These are phyloP conservation scores for Microdochium paspali DNA, from an alignment of 2,329 filamentous ascomycete species.

Conservation along the genomic window DNA sequence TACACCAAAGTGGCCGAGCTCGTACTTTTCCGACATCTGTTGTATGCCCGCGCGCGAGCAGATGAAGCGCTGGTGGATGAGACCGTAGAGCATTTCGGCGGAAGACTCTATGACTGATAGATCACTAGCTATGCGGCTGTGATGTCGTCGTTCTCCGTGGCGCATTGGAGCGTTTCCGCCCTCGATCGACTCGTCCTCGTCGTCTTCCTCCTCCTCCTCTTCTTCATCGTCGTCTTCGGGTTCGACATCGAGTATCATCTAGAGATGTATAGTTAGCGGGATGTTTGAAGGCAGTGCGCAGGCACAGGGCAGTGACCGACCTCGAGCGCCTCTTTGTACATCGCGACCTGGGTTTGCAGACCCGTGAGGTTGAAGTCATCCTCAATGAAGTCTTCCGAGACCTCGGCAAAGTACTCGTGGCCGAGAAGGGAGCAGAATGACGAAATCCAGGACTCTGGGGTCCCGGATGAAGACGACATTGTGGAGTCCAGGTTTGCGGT, in stretches of 20 bases:
- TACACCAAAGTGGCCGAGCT: slow-evolving; percentile 88
- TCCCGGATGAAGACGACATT: slow-evolving; percentile 53
- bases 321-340: slow-evolving; percentile 98
- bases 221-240: slow-evolving; percentile 86
- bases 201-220: slow-evolving; percentile 63
- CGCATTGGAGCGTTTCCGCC: slow-evolving; percentile 42
- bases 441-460: slow-evolving; percentile 89
- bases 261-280: neutral
- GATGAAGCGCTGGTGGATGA: slow-evolving; percentile 98
- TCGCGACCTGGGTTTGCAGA: slow-evolving; percentile 86
- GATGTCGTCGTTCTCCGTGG: slow-evolving; percentile 62
- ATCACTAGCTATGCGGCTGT: slow-evolving; percentile 81
- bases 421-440: slow-evolving; percentile 93
- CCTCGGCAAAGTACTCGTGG: slow-evolving; percentile 98
- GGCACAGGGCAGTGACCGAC: slow-evolving; percentile 24
- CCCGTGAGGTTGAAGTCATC: slow-evolving; percentile 99
- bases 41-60: slow-evolving; percentile 93
- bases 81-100: slow-evolving; percentile 94
- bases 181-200: slow-evolving; percentile 61
- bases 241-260: slow-evolving; percentile 98
- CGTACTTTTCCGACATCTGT: slow-evolving; percentile 99
- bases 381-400: slow-evolving; percentile 98
- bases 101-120: slow-evolving; percentile 93
- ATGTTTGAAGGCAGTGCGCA: neutral
- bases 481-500: slow-evolving; percentile 8